Evolutionary conservation across 257 asterid species (phyloP).

Genomic region (Ilex asprella): DNA sequence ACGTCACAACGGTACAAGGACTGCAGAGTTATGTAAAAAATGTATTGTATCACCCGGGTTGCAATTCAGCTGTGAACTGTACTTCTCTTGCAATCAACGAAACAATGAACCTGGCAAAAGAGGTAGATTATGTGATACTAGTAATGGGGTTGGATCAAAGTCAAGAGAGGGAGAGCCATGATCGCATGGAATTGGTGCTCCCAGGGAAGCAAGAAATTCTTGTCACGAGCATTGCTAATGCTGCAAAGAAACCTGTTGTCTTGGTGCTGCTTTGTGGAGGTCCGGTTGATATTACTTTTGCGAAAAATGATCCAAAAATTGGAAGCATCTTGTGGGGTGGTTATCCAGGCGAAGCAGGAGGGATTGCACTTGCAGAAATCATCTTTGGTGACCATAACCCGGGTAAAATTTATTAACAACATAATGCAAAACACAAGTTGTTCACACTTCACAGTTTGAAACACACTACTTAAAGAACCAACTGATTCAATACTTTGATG

Average conservation of each 20-base stretch:
- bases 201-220: conserved; percentile 52
- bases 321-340: conserved; percentile 74
- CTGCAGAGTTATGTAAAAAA: conserved; percentile 23
- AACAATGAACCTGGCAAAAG: conserved; percentile 25
- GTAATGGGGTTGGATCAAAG: conserved; percentile 68
- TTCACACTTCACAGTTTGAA: no score
- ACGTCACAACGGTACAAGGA: conserved; percentile 46
- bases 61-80: conserved; percentile 35
- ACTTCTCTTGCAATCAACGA: conserved; percentile 27
- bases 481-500: not conserved
- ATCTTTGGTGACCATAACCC: conserved; percentile 59
- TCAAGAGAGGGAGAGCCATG: conserved; percentile 42
- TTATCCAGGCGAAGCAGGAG: conserved; percentile 75
- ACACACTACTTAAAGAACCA: not conserved
- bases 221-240: conserved; percentile 31
- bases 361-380: conserved; percentile 47
- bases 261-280: conserved; percentile 56
- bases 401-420: conserved; percentile 21
- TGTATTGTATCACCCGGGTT: conserved; percentile 31
- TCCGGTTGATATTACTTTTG: conserved; percentile 62
- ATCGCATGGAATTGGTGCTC: conserved; percentile 39
- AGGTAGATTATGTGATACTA: conserved; percentile 42
- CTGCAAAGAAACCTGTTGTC: conserved; percentile 39
- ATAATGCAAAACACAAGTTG: no score
- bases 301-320: conserved; percentile 38